Evolutionary conservation across 139 green algal species (phyloP), one percentile per base, ranked within the genome.

Genomic region (Chlamydomonas asymmetrica): DNA sequence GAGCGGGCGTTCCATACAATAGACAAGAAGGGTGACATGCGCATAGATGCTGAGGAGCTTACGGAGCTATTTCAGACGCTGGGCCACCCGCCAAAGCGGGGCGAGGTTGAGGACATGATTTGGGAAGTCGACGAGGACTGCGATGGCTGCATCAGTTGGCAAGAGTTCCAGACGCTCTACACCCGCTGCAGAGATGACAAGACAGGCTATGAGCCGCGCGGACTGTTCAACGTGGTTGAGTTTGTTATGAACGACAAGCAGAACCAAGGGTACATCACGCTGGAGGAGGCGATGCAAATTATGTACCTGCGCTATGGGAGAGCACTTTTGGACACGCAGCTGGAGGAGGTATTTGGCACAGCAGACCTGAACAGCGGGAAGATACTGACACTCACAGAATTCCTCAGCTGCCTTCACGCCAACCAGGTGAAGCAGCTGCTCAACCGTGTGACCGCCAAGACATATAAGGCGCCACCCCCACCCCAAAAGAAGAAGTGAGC

Each of bases 91-190:
- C 83, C 86, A 4, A 94, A 90, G 62, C 86, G 91, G 39, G 76
- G 84, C 3, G 94, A 98, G 41, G 84, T 97, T 27, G 91, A 97
- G 63, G 92, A 97, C 84, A 97, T 98, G 85, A 97, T 98, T 63
- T 98, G 95, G 95, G 95, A 98, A 76, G 93, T 97, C n/a, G 95
- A 98, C 67, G 94, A 98, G 80, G 95, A 98, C 81, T 97, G 92
- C 80, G 95, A 95, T 68, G 85, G 85, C 43, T 84, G 75, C 60
- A 76, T 93, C 32, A 85, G 67, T 71, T 90, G 87, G 78, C 56
- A 78, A 20, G 94, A 98, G 79, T 98, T 98, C 73, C 90, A 94
- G 74, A 84, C 82, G n/a, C 91, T 97, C 81, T 97, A 97, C 74
- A 87, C 93, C 27, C 82, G 94, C 56, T 97, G 93, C 82, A 61